Percentiles rank a stretch among this genome's conserved stretches.
Conservation (phyloP, 768 basidiomycete genomes). For the Rickenella mellea region DNA sequence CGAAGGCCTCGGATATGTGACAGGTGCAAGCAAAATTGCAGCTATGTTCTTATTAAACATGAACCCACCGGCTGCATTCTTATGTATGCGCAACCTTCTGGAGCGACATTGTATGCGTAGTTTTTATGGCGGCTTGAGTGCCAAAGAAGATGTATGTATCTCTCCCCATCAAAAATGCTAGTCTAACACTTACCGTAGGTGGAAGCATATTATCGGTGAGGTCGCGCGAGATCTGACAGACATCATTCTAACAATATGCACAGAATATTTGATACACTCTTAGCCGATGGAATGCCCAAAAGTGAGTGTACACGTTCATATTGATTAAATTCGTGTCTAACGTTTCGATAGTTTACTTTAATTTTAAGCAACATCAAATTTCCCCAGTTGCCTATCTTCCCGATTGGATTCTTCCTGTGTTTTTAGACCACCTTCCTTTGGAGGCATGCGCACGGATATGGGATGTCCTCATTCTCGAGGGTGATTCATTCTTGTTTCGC, state of each 20-base stretch:
- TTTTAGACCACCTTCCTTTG: conserved; percentile 81
- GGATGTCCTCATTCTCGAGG: conserved; percentile 82
- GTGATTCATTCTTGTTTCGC: conserved; percentile 84
- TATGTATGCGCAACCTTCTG: conserved; percentile 77
- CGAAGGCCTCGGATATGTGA: conserved; percentile 67
- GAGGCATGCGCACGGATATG: conserved; percentile 85
- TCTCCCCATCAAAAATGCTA: conserved; percentile 1
- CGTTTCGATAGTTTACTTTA: conserved; percentile 65
- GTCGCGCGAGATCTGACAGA: not conserved
- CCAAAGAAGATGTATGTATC: conserved; percentile 70
- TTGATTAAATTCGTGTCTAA: not conserved
- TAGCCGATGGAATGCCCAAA: conserved; percentile 92
- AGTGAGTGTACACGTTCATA: conserved; percentile 34
- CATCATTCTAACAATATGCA: conserved; percentile 9
- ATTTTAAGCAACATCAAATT: conserved; percentile 90
- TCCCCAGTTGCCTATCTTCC: conserved; percentile 77
- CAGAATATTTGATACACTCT: conserved; percentile 86
- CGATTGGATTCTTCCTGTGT: conserved; percentile 75
- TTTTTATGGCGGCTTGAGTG: conserved; percentile 65
- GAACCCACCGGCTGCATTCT: conserved; percentile 63
- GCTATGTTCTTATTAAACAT: conserved; percentile 85
- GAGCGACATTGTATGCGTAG: conserved; percentile 79
- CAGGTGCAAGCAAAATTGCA: conserved; percentile 63
- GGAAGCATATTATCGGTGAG: conserved; percentile 84
- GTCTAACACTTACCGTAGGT: conserved; percentile 39